Conservation (phyloP, 257 asterid genomes). For the Cynanchum wilfordii region DNA sequence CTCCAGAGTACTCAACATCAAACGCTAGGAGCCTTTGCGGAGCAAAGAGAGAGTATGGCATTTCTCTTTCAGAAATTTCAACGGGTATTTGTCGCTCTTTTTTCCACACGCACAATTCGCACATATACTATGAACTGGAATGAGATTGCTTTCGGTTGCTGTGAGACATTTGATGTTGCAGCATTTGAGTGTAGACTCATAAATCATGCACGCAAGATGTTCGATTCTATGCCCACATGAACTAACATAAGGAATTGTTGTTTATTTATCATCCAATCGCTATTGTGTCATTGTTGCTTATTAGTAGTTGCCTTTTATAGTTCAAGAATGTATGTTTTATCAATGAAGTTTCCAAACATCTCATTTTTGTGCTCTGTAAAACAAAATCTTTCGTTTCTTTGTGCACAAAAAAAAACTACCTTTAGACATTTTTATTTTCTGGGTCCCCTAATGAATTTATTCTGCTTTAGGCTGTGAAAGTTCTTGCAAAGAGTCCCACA, state of each 20-base stretch:
- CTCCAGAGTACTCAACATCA: too few species aligned
- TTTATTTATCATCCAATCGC: not conserved
- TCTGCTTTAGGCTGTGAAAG: slow-evolving; percentile 60
- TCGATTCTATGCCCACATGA: slow-evolving; percentile 8
- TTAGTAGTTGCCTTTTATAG: not conserved
- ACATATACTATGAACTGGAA: not conserved
- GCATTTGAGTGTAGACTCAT: too few species aligned
- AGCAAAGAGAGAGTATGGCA: slow-evolving; percentile 17
- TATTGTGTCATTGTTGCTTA: not conserved
- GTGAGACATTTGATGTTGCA: not conserved
- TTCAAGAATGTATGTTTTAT: not conserved
- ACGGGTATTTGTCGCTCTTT: slow-evolving; percentile 17
- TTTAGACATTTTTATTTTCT: not conserved
- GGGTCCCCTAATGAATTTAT: not conserved
- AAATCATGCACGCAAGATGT: slow-evolving; percentile 3
- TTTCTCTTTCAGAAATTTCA: slow-evolving; percentile 35
- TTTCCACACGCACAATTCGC: not conserved
- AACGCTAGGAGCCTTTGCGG: too few species aligned
- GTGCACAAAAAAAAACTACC: not conserved
- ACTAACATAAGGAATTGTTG: not conserved
- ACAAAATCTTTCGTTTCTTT: not conserved
- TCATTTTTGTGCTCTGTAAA: not conserved
- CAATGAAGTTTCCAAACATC: not conserved
- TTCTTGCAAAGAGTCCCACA: slow-evolving; percentile 84
- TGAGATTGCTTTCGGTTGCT: not conserved